Percentiles rank a stretch among this genome's conserved stretches.
These are phyloP conservation scores for Epichloe gansuensis DNA, from an alignment of 2,329 filamentous ascomycete genomes.

Conservation along the genomic window DNA sequence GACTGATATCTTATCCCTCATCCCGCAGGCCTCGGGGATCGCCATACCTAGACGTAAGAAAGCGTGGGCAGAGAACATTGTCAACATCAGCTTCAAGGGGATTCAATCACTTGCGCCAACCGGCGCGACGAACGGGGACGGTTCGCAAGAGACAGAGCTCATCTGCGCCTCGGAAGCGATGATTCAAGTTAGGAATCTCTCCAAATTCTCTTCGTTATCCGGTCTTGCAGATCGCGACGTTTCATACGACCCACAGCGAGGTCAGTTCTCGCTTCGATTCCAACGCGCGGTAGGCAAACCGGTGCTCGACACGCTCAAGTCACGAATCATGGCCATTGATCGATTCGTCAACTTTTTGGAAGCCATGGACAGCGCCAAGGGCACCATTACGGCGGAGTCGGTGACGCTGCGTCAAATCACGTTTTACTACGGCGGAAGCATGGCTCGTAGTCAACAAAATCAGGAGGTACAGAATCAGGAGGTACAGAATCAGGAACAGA, in stretches of 20 bases:
- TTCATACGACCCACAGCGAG: constrained; percentile 43
- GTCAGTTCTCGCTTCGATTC: constrained; percentile 50
- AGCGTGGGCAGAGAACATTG: constrained; percentile 46
- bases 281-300: constrained; percentile 44
- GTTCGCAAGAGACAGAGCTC: constrained; percentile 13
- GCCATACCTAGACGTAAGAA: constrained; percentile 14
- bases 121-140: constrained; percentile 5
- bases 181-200: constrained; percentile 39
- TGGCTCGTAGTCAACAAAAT: constrained; percentile 9
- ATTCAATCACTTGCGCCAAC: constrained; percentile 18
- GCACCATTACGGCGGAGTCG: constrained; percentile 42
- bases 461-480: neutral
- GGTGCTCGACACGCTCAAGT: constrained; percentile 44
- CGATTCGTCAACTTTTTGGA: constrained; percentile 58
- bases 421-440: constrained; percentile 48
- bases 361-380: constrained; percentile 44
- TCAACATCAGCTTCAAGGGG: constrained; percentile 44
- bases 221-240: constrained; percentile 47
- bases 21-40: constrained; percentile 10
- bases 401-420: constrained; percentile 49
- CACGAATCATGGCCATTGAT: constrained; percentile 52
- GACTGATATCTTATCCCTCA: constrained; percentile 13
- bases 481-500: neutral
- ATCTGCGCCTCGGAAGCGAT: constrained; percentile 37
- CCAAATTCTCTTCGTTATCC: constrained; percentile 41